Evolutionary conservation across 306 rosid genomes (phyloP).

Genomic region (Quercus agrifolia): DNA sequence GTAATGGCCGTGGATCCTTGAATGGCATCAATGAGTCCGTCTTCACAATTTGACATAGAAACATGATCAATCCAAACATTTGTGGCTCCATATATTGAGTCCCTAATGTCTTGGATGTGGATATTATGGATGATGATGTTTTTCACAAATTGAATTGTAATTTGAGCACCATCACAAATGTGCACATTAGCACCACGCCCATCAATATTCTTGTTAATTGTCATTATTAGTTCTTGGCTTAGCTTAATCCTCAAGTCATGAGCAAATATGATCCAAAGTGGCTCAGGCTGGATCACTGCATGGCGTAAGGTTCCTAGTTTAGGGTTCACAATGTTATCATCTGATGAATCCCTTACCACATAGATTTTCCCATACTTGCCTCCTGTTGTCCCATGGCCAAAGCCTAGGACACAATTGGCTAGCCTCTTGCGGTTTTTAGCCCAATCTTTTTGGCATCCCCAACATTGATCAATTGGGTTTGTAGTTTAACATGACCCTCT

Average conservation of each 20-base stretch:
- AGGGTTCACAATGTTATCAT: constrained; percentile 30
- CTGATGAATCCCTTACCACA: constrained; percentile 32
- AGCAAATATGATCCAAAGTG: constrained; percentile 39
- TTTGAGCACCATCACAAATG: constrained; percentile 40
- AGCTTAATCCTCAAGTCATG: constrained; percentile 32
- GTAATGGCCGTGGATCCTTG: constrained; percentile 48
- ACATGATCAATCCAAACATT: constrained; percentile 55
- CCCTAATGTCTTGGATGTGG: constrained; percentile 35
- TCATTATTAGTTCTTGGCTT: constrained; percentile 29
- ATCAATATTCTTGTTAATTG: constrained; percentile 49
- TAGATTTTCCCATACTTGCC: constrained; percentile 40
- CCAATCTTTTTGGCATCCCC: constrained; percentile 52
- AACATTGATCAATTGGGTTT: constrained; percentile 46
- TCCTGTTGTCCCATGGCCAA: constrained; percentile 41
- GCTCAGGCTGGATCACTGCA: constrained; percentile 28
- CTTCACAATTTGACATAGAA: constrained; percentile 41
- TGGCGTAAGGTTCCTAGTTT: constrained; percentile 40
- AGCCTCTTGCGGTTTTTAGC: constrained; percentile 36
- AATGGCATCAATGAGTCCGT: constrained; percentile 43
- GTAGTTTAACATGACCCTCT: constrained; percentile 30
- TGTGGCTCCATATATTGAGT: constrained; percentile 40
- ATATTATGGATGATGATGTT: constrained; percentile 44
- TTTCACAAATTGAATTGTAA: constrained; percentile 40
- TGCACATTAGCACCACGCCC: constrained; percentile 48
- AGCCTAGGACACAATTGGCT: constrained; percentile 44